Conservation (phyloP, 169 alveolate genomes). For the Eimeria zaria region DNA sequence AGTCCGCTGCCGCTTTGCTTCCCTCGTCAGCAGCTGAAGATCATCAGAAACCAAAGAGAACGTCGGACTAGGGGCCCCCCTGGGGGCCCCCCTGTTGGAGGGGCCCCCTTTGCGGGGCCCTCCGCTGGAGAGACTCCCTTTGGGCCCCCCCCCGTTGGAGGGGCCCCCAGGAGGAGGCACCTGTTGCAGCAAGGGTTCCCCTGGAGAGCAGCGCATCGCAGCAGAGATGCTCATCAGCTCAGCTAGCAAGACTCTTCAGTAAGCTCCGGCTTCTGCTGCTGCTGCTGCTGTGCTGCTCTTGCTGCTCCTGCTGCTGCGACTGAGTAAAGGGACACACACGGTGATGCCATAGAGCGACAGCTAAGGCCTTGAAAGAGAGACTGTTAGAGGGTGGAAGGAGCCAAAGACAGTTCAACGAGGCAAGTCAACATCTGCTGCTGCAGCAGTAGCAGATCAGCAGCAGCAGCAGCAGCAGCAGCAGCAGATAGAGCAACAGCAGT, state of each 20-base stretch:
- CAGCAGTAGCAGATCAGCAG: neutral
- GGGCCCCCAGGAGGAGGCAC: neutral
- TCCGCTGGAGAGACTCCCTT: too few relatives aligned
- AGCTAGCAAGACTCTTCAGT: neutral
- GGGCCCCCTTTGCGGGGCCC: neutral
- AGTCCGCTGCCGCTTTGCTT: neutral
- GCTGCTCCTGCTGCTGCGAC: neutral
- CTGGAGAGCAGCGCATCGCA: neutral
- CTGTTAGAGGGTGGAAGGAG: neutral
- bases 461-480: neutral
- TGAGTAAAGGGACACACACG: too few relatives aligned
- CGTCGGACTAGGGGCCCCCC: neutral
- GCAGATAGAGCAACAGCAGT: neutral
- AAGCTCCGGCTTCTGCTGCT: neutral
- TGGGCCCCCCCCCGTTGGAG: neutral
- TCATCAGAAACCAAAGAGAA: neutral
- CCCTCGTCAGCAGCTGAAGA: neutral
- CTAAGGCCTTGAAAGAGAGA: neutral
- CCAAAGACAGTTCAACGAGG: neutral
- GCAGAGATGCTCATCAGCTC: neutral
- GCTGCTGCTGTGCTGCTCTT: neutral
- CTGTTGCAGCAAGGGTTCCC: neutral
- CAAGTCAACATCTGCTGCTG: neutral
- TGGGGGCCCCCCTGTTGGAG: neutral
- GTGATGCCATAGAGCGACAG: too few relatives aligned